Base-by-base conservation (phyloP, 495 filamentous ascomycete species). In the Penicillium riverlandense region DNA sequence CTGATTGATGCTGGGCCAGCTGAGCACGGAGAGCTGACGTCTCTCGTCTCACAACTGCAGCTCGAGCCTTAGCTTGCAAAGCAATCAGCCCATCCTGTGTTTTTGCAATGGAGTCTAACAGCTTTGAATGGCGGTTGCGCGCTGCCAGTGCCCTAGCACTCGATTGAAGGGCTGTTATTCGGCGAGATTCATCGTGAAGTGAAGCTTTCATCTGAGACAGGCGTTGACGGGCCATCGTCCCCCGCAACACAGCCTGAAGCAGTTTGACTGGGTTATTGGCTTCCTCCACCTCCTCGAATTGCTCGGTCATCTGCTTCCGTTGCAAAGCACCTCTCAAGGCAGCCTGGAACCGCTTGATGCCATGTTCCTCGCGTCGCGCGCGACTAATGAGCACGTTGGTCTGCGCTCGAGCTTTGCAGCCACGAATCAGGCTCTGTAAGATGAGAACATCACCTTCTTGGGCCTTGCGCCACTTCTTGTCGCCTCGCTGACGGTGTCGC, bases 391-490 rank as follows among this genome's bases (percentile, higher is more conserved):
- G 70, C 41, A 75, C 67, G 49, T 78, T 78, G 45, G 84, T 75
- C 59, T 87, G 68, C 38, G 76, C 70, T 53, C 94, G 77, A 34
- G 82, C 80, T 63, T 84, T 91, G 34, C 75, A 74, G 4, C 82
- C 94, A 54, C 92, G 75, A 43, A 90, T 78, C 28, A 94, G 68
- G 50, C 82, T 92, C 63, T 98, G 92, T n/a, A 98, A 64, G 42
- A 77, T 74, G 27, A 92, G 65, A 32, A 98, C 74, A 38, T 90
- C 77, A 11, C 63, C 56, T 54, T 91, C 83, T 38, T 81, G 83
- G 42, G 77, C 76, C 53, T 83, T 77, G 71, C 85, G 90, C 65
- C 74, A 77, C 31, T 77, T 62, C 59, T 85, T 78, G 50, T 80
- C 78, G 14, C 70, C 66, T 40, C 64, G 65, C 55, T 81, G 76